These are phyloP conservation scores for Blastobotrys indianensis DNA, from an alignment of 1,139 yeast genomes.

Conservation along the genomic window DNA sequence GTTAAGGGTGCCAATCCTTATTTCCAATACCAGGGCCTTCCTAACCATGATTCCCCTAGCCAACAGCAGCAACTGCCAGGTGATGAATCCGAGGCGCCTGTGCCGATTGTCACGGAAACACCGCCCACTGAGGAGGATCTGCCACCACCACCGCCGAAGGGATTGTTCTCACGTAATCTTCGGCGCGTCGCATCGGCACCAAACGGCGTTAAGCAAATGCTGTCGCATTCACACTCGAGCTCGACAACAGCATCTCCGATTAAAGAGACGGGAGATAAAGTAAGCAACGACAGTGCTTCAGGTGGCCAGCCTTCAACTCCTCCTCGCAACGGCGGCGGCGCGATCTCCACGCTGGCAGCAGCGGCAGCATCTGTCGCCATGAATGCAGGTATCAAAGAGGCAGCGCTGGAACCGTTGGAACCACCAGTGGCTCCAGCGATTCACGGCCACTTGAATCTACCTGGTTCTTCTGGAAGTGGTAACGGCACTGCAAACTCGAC, in stretches of 20 bases:
- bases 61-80: not conserved
- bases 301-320: too few relatives aligned
- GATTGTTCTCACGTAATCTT: slow-evolving; percentile 48
- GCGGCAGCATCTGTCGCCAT: slow-evolving; percentile 2
- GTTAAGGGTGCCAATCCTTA: slow-evolving; percentile 28
- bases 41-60: slow-evolving; percentile 39
- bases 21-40: slow-evolving; percentile 52
- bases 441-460: not conserved
- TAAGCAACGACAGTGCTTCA: too few relatives aligned
- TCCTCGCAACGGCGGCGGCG: too few relatives aligned
- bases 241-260: too few relatives aligned
- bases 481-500: slow-evolving; percentile 1
- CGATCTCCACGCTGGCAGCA: not conserved
- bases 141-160: slow-evolving; percentile 22
- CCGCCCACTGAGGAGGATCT: not conserved
- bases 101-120: not conserved
- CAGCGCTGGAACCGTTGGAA: not conserved
- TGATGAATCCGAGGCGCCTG: not conserved
- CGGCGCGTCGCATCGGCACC: slow-evolving; percentile 84
- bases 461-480: not conserved
- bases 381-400: not conserved
- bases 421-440: not conserved
- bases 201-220: slow-evolving; percentile 40
- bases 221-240: slow-evolving; percentile 5
- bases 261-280: too few relatives aligned